Percentiles rank a stretch among this genome's conserved stretches.
These are phyloP conservation scores for Chlorella sp. DNA, from an alignment of 139 green algal species.

Conservation along the genomic window DNA sequence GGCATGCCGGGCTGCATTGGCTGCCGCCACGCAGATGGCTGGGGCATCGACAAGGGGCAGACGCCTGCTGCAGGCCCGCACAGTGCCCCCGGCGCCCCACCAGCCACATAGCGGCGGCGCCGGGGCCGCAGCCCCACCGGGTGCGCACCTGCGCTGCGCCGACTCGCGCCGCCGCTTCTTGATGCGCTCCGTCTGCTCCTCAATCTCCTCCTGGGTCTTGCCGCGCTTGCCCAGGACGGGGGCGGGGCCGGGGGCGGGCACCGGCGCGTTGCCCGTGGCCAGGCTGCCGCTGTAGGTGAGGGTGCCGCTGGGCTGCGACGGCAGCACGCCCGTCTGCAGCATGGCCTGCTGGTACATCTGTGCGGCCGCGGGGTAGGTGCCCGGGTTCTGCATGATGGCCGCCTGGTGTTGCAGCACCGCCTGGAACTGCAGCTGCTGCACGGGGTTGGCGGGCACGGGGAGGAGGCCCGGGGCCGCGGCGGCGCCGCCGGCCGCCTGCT, in stretches of 20 bases:
- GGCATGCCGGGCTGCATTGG: neutral
- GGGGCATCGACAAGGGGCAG: neutral
- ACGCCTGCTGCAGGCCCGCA: neutral
- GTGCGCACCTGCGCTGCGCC: constrained; percentile 35
- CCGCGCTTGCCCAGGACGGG: constrained; percentile 14
- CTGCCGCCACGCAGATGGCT: neutral
- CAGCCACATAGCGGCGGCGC: neutral
- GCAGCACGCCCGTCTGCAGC: constrained; percentile 8
- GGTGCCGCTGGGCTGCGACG: neutral
- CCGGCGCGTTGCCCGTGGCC: neutral
- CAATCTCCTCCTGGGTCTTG: constrained; percentile 30
- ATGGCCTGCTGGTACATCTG: constrained; percentile 28
- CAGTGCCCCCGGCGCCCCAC: neutral
- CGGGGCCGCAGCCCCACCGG: no score
- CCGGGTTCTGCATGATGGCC: constrained; percentile 23
- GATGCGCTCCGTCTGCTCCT: constrained; percentile 43
- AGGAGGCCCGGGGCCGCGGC: neutral
- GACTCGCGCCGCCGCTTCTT: constrained; percentile 48
- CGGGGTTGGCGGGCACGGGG: neutral
- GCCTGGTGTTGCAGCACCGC: constrained; percentile 28
- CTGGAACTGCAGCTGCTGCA: constrained; percentile 43
- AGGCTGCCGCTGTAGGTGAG: neutral
- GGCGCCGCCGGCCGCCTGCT: constrained; percentile 12
- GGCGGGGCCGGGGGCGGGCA: neutral
- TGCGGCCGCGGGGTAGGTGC: constrained; percentile 15